phyloP scores from a whole-genome alignment of 2,329 filamentous ascomycete species.

The Bipolaris sorokiniana region DNA sequence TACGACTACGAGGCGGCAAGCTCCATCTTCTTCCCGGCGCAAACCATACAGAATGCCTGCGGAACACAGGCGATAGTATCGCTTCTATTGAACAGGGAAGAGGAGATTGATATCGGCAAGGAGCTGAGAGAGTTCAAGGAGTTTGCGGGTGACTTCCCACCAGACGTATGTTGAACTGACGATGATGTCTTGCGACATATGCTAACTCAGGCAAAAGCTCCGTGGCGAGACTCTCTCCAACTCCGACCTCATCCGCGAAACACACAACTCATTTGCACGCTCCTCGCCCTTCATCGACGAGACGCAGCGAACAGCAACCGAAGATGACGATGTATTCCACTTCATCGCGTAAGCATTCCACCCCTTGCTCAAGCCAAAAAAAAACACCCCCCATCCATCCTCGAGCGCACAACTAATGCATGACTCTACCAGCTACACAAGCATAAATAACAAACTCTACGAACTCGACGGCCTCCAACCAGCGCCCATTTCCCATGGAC shows the following conservation, averaged over 20 bases:
- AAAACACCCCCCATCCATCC: background rate
- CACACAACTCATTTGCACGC: slow-evolving; percentile 89
- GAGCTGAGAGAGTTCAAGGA: slow-evolving; percentile 80
- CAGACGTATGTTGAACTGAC: slow-evolving; percentile 49
- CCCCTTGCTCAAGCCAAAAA: background rate
- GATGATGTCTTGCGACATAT: background rate
- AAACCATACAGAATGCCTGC: slow-evolving; percentile 98
- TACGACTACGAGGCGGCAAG: slow-evolving; percentile 79
- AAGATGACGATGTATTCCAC: slow-evolving; percentile 90
- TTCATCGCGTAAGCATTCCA: slow-evolving; percentile 73
- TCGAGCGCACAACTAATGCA: slow-evolving; percentile 10
- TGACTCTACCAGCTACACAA: slow-evolving; percentile 66
- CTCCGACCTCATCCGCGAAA: slow-evolving; percentile 63
- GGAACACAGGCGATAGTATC: slow-evolving; percentile 94
- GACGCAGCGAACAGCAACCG: slow-evolving; percentile 73
- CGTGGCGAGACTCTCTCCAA: slow-evolving; percentile 75
- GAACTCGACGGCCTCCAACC: slow-evolving; percentile 95
- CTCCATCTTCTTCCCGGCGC: slow-evolving; percentile 88
- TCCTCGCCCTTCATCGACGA: slow-evolving; percentile 93
- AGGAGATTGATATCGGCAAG: slow-evolving; percentile 72
- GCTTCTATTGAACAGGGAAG: slow-evolving; percentile 84
- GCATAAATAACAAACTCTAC: slow-evolving; percentile 79
- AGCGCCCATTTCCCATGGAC: slow-evolving; percentile 86
- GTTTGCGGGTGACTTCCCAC: slow-evolving; percentile 83
- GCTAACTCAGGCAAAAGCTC: slow-evolving; percentile 54